phyloP scores from a whole-genome alignment of 1,284 basidiomycete genomes.

The Apiotrichum domesticum region DNA sequence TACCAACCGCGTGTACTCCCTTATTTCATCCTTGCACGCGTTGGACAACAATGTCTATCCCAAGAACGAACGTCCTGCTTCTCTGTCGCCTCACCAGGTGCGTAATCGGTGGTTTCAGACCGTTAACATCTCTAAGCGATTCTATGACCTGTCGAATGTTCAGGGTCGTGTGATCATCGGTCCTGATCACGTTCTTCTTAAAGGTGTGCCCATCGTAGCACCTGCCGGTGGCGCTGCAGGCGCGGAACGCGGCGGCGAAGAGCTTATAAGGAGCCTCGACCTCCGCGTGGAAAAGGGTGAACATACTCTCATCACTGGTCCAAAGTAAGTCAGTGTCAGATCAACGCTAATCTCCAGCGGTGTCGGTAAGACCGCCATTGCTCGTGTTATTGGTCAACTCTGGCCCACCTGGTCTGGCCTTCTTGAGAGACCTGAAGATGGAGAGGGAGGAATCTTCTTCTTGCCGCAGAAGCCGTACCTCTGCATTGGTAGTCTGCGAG shows the following conservation, averaged over 20 bases:
- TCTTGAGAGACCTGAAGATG: constrained; percentile 49
- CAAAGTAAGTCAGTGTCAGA: constrained; percentile 45
- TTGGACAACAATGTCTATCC: constrained; percentile 50
- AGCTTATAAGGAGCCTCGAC: constrained; percentile 67
- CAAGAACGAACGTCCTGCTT: constrained; percentile 27
- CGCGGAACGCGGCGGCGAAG: constrained; percentile 52
- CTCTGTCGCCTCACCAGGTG: constrained; percentile 28
- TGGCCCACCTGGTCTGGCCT: constrained; percentile 59
- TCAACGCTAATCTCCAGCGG: constrained; percentile 54
- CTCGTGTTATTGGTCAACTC: constrained; percentile 79
- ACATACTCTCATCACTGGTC: constrained; percentile 90
- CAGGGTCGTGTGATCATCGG: constrained; percentile 46
- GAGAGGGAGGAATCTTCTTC: constrained; percentile 65
- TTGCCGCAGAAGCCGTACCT: constrained; percentile 91
- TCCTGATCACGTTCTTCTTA: constrained; percentile 54
- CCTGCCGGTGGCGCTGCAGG: constrained; percentile 54
- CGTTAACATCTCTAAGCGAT: constrained; percentile 25
- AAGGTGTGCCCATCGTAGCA: constrained; percentile 68
- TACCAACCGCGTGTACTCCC: constrained; percentile 80
- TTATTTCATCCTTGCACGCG: constrained; percentile 78
- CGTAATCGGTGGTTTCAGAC: background rate
- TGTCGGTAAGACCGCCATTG: constrained; percentile 89
- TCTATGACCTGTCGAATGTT: constrained; percentile 50
- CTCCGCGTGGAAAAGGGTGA: constrained; percentile 69
- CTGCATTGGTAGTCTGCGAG: constrained; percentile 74